Percentiles rank a stretch among this genome's conserved stretches.
phyloP scores from a whole-genome alignment of 768 basidiomycete genomes.

The Termitomyces sp. region DNA sequence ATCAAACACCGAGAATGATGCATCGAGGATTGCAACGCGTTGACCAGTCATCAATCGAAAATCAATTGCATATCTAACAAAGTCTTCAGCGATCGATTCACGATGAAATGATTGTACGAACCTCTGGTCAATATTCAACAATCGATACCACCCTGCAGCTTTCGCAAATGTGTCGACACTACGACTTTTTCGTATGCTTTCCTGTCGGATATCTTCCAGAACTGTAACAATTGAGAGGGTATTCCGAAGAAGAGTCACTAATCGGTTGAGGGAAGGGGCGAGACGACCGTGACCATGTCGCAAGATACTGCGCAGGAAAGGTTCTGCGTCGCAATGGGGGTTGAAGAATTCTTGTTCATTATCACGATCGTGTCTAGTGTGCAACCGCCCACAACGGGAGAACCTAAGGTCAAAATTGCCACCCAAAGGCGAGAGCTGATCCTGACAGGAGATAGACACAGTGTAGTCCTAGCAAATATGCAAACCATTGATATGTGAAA shows the following conservation, averaged over 20 bases:
- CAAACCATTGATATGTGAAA: not conserved
- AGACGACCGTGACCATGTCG: constrained; percentile 61
- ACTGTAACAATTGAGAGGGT: constrained; percentile 76
- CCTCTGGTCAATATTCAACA: constrained; percentile 67
- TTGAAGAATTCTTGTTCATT: constrained; percentile 36
- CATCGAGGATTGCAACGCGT: constrained; percentile 71
- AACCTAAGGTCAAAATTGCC: constrained; percentile 74
- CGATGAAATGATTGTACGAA: constrained; percentile 20
- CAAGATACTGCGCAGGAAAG: constrained; percentile 66
- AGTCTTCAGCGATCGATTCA: not conserved
- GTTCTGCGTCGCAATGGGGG: constrained; percentile 77
- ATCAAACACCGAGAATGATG: constrained; percentile 53
- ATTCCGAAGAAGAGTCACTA: constrained; percentile 66
- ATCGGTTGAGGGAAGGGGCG: constrained; percentile 56
- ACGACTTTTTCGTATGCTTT: constrained; percentile 24
- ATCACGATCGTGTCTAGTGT: constrained; percentile 14
- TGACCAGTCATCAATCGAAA: constrained; percentile 67
- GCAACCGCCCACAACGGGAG: constrained; percentile 37
- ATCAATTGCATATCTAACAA: constrained; percentile 67
- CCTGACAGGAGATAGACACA: constrained; percentile 73
- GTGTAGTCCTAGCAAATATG: constrained; percentile 53
- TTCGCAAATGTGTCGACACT: constrained; percentile 70
- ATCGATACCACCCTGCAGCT: constrained; percentile 76
- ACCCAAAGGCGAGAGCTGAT: constrained; percentile 63
- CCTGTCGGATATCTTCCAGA: constrained; percentile 49